Base-by-base conservation (phyloP, 441 rosid species). In the Dalechampia spathulata region DNA sequence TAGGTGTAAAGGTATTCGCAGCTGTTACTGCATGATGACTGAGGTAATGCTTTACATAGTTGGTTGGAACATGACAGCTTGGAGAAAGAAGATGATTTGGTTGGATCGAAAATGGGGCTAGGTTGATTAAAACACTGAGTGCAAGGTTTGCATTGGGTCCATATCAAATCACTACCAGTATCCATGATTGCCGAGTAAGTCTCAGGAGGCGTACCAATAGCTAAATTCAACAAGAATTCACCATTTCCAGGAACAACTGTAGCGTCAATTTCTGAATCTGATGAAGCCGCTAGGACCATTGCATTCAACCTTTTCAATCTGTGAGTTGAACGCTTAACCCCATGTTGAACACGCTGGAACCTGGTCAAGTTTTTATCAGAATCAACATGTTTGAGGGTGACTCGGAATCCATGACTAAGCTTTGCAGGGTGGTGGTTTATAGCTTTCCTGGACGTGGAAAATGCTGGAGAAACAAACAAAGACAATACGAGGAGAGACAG, bases 141-240 rank as follows among this genome's bases (percentile, higher is more conserved):
- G 21, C 99, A 93, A 6, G 97, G 97, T 75, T 87, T 73, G 73
- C 99, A 93, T 40, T 93, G 97, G 15, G 97, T 93, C 99, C 99
- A 93, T 28, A 93, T 83, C 37, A 93, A 69, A 61, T 93, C 99
- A 42, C 97, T 90, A 0, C 97, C 97, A 0, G 99, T 87, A 58
- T 93, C 97, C 62, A 90, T 26, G 21, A 93, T 87, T 3, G 97
- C 99, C 4, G 74, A 58, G 75, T 69, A 83, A 8, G 70, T 68
- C 55, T 63, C 64, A 1, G 85, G 64, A 0, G 97, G 96, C 2
- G 86, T 82, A 23, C 99, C 99, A 8, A 87, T 78, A 1, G 93
- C 71, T 45, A 93, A 57, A n/a, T 77, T 65, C 95, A 93, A 69
- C 27, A 90, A 72, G 75, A 78, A 93, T 73, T 93, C 97, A 0